phyloP scores from a whole-genome alignment of 2,329 filamentous ascomycete species.

The Meredithiella fracta region DNA sequence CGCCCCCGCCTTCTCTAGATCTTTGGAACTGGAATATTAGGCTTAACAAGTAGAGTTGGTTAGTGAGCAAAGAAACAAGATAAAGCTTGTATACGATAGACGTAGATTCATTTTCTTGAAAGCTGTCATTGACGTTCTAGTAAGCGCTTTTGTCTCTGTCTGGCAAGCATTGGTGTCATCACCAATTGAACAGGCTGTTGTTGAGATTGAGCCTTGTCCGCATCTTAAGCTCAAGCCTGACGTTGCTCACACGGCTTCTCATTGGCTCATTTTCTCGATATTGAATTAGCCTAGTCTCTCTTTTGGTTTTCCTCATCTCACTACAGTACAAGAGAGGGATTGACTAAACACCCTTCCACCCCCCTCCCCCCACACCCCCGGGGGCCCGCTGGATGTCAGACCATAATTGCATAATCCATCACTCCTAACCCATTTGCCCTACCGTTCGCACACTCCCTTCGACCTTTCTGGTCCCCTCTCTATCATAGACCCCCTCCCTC shows the following conservation, averaged over 20 bases:
- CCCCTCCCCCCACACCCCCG: conserved; percentile 14
- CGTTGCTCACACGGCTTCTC: neutral
- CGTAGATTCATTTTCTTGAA: too few species aligned
- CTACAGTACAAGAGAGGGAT: conserved; percentile 1
- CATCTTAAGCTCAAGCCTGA: neutral
- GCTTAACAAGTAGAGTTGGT: too few species aligned
- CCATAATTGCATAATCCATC: conserved; percentile 14
- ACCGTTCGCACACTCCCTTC: conserved; percentile 6
- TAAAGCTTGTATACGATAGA: too few species aligned
- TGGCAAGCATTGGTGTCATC: too few species aligned
- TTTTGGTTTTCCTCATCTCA: neutral
- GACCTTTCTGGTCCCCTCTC: neutral
- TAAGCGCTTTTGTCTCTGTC: too few species aligned
- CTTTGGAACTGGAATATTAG: too few species aligned
- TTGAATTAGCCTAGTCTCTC: neutral
- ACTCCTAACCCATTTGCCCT: conserved; percentile 2
- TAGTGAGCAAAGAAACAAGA: too few species aligned
- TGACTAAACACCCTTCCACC: conserved; percentile 14
- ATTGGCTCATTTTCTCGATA: neutral
- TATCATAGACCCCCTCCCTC: neutral
- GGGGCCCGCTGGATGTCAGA: conserved; percentile 13
- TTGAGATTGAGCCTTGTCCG: neutral
- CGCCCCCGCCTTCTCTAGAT: neutral
- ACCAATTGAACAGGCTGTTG: too few species aligned
- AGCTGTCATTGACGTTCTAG: too few species aligned